Evolutionary conservation across 1,139 yeast genomes (phyloP).

Genomic region (Pichia sp.): DNA sequence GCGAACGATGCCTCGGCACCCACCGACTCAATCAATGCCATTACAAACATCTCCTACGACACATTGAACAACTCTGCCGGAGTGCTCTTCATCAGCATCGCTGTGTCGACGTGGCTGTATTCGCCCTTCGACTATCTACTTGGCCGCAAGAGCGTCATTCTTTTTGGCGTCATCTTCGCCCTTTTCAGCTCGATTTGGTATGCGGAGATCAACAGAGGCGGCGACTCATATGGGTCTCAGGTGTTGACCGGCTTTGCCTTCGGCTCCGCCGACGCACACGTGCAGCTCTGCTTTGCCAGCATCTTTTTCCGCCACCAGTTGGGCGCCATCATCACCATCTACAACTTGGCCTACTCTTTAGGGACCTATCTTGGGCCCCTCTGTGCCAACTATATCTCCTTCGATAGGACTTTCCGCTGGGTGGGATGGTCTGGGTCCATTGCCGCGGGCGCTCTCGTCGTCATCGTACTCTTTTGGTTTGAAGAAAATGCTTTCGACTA

Average conservation of each 20-base stretch:
- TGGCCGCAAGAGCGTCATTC: slow-evolving; percentile 36
- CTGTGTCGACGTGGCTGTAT: slow-evolving; percentile 35
- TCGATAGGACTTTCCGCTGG: slow-evolving; percentile 34
- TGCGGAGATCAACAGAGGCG: slow-evolving; percentile 30
- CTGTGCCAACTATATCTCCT: slow-evolving; percentile 34
- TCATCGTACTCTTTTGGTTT: slow-evolving; percentile 53
- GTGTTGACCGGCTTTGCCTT: slow-evolving; percentile 37
- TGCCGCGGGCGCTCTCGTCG: slow-evolving; percentile 51
- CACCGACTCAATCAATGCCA: slow-evolving; percentile 36
- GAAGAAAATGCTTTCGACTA: slow-evolving; percentile 80
- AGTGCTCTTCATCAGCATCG: slow-evolving; percentile 36
- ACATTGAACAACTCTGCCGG: slow-evolving; percentile 42
- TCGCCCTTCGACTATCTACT: slow-evolving; percentile 37
- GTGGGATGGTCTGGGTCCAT: slow-evolving; percentile 61
- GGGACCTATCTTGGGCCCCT: slow-evolving; percentile 42
- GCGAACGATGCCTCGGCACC: slow-evolving; percentile 40
- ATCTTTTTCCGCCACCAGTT: slow-evolving; percentile 39
- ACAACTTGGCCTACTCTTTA: slow-evolving; percentile 38
- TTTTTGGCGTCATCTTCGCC: slow-evolving; percentile 35
- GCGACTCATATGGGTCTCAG: slow-evolving; percentile 40
- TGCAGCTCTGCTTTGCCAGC: slow-evolving; percentile 36
- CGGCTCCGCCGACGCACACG: slow-evolving; percentile 40
- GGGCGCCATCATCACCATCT: slow-evolving; percentile 40
- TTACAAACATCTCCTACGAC: slow-evolving; percentile 36
- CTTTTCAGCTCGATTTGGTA: slow-evolving; percentile 38